Conservation (phyloP, 2,329 filamentous ascomycete genomes). For the Raffaelea albimanens region DNA sequence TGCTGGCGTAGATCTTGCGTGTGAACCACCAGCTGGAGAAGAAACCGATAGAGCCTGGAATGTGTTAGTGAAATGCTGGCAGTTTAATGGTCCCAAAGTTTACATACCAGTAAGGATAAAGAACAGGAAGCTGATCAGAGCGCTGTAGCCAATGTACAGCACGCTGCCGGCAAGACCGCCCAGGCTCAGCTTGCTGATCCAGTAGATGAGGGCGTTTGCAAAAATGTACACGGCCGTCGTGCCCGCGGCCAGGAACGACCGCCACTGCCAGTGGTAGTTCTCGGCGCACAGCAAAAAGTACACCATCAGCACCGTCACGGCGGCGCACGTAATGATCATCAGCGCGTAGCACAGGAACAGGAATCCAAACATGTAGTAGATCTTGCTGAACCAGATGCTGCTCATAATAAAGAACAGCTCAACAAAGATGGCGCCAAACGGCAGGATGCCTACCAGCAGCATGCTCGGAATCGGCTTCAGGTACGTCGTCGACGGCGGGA, state of each 20-base stretch:
- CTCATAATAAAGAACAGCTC: constrained; percentile 99
- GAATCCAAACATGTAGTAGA: constrained; percentile 99
- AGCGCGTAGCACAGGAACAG: constrained; percentile 94
- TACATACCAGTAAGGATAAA: constrained; percentile 84
- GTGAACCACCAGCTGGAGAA: constrained; percentile 93
- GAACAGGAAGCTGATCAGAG: constrained; percentile 79
- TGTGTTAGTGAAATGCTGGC: constrained; percentile 1
- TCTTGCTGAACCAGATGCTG: constrained; percentile 96
- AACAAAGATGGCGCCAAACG: constrained; percentile 94
- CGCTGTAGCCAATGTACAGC: constrained; percentile 88
- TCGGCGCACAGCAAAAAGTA: constrained; percentile 95
- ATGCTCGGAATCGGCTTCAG: constrained; percentile 82
- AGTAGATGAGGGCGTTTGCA: constrained; percentile 81
- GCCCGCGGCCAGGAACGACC: constrained; percentile 83
- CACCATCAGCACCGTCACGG: constrained; percentile 86
- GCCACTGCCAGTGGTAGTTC: constrained; percentile 99
- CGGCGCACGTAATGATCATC: constrained; percentile 91
- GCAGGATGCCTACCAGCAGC: constrained; percentile 82
- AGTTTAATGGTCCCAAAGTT: neutral
- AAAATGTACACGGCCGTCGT: constrained; percentile 91
- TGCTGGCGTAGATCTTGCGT: constrained; percentile 88
- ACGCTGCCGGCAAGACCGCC: constrained; percentile 78
- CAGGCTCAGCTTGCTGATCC: constrained; percentile 78
- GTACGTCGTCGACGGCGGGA: constrained; percentile 71
- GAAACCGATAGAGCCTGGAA: constrained; percentile 82